phyloP scores from a whole-genome alignment of 1,139 yeast genomes.

The Candida freyschussii region DNA sequence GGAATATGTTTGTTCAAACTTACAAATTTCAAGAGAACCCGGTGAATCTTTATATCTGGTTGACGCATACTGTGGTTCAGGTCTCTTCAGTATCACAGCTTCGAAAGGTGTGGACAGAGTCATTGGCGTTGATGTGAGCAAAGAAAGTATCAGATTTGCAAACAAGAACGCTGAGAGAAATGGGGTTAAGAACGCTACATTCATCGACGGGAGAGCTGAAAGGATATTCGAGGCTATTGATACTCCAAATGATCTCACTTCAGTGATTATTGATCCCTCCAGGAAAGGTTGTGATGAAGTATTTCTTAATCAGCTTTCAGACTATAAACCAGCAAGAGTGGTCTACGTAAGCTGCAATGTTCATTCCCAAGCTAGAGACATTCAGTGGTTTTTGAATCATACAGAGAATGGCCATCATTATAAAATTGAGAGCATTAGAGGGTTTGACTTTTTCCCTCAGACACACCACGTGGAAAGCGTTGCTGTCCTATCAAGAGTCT shows the following conservation, averaged over 20 bases:
- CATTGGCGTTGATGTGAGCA: conserved; percentile 91
- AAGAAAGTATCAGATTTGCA: conserved; percentile 88
- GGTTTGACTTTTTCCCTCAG: conserved; percentile 97
- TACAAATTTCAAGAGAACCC: conserved; percentile 38
- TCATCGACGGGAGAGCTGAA: conserved; percentile 91
- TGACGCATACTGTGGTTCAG: conserved; percentile 98
- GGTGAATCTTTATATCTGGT: conserved; percentile 55
- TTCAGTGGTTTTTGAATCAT: conserved; percentile 72
- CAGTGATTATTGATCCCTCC: conserved; percentile 94
- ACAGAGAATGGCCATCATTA: conserved; percentile 62
- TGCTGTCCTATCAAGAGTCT: conserved; percentile 58
- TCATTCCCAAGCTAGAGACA: conserved; percentile 93
- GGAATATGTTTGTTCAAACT: conserved; percentile 67
- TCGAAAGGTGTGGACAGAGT: conserved; percentile 74
- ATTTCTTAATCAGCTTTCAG: conserved; percentile 79
- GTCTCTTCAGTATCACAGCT: conserved; percentile 84
- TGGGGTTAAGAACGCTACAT: conserved; percentile 69
- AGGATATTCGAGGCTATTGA: conserved; percentile 76
- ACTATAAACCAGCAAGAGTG: conserved; percentile 75
- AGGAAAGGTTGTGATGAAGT: conserved; percentile 93
- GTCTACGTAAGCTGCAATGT: conserved; percentile 96
- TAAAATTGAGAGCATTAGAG: conserved; percentile 75
- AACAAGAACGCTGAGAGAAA: conserved; percentile 72
- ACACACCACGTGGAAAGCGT: conserved; percentile 97
- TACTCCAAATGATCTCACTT: conserved; percentile 67